Evolutionary conservation across 2,329 filamentous ascomycete species (phyloP).

Genomic region (Colletotrichum gigasporum): DNA sequence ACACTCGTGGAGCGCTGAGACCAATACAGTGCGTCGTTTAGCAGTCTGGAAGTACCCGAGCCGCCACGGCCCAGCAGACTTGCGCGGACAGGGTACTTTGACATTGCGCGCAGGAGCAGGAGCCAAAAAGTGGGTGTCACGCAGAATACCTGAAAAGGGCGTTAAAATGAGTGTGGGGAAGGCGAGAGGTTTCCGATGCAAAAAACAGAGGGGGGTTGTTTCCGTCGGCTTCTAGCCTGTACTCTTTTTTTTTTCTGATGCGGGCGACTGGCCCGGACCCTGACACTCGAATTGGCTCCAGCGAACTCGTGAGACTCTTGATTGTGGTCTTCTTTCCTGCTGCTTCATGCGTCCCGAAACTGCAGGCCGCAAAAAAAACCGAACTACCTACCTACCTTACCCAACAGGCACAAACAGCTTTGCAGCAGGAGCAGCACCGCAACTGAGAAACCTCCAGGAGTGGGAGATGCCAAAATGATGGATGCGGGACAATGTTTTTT

Average conservation of each 20-base stretch:
- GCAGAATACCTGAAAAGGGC: too few species aligned
- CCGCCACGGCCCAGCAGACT: neutral
- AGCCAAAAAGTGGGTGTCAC: neutral
- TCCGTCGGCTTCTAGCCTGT: constrained; percentile 22
- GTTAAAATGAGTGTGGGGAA: constrained; percentile 33
- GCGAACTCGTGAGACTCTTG: too few species aligned
- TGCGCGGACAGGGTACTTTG: too few species aligned
- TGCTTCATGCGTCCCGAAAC: too few species aligned
- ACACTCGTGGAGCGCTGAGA: neutral
- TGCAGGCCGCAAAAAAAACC: too few species aligned
- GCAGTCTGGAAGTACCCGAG: neutral
- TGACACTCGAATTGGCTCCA: too few species aligned
- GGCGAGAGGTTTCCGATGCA: constrained; percentile 15
- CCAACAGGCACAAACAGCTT: too few species aligned
- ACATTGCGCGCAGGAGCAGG: neutral
- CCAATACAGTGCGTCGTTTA: neutral
- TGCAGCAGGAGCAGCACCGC: neutral
- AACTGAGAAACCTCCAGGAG: neutral
- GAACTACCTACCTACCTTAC: too few species aligned
- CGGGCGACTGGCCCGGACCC: too few species aligned
- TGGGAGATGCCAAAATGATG: constrained; percentile 14
- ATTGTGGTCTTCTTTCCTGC: too few species aligned
- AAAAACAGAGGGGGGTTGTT: constrained; percentile 23
- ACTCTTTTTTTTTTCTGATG: neutral
- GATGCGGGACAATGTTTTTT: constrained; percentile 27